Percentiles rank a stretch among this genome's conserved stretches.
phyloP scores from a whole-genome alignment of 163 green algal species.

The Volvox carteri region DNA sequence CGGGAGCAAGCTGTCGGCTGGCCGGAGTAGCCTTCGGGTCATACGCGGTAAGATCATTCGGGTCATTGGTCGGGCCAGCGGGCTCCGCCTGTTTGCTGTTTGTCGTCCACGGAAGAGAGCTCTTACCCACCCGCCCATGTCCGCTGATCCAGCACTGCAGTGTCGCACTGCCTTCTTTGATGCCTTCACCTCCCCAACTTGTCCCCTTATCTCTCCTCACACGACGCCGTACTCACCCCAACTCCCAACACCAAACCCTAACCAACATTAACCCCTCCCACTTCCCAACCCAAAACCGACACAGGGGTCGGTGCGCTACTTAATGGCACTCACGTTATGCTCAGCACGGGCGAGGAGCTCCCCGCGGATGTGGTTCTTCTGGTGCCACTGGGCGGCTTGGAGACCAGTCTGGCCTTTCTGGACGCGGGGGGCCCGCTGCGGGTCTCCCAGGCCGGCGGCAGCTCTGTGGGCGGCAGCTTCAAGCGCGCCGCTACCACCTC shows the following conservation, averaged over 20 bases:
- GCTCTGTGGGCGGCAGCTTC: constrained; percentile 10
- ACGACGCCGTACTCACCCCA: too few relatives aligned
- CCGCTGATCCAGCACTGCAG: too few relatives aligned
- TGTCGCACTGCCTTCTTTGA: too few relatives aligned
- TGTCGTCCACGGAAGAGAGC: too few relatives aligned
- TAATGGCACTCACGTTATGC: constrained; percentile 40
- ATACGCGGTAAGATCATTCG: constrained; percentile 5
- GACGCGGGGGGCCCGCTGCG: background rate
- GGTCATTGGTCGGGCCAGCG: too few relatives aligned
- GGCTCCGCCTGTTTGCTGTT: too few relatives aligned
- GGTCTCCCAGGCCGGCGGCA: background rate
- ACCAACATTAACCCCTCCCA: too few relatives aligned
- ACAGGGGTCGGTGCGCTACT: constrained; percentile 34
- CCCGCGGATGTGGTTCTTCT: constrained; percentile 46
- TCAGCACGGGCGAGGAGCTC: constrained; percentile 41
- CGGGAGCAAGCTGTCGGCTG: background rate
- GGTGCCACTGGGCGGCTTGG: constrained; percentile 16
- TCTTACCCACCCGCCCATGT: too few relatives aligned
- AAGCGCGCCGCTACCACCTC: background rate
- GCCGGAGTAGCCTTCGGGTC: constrained; percentile 16
- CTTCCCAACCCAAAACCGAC: too few relatives aligned
- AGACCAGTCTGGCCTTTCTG: constrained; percentile 37
- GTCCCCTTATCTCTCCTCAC: too few relatives aligned
- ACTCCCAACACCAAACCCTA: too few relatives aligned
- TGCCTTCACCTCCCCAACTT: too few relatives aligned